Conservation (phyloP, 2,329 filamentous ascomycete species). For the Dactylellina cionopaga region DNA sequence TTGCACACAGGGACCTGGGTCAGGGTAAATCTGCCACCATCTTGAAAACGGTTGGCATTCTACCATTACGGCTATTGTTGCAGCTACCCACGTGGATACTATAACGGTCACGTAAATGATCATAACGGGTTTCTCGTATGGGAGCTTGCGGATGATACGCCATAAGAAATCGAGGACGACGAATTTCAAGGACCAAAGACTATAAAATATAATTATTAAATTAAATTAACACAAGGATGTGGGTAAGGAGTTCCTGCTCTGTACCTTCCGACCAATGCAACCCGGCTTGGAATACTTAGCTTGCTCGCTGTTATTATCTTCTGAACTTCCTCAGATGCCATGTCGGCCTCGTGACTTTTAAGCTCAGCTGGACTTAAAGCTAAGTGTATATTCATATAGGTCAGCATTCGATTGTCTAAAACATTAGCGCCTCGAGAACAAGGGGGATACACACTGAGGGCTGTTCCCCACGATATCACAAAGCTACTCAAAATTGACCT, state of each 20-base stretch:
- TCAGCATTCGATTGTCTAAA: not conserved
- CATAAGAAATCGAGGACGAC: conserved; percentile 46
- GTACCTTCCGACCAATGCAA: conserved; percentile 29
- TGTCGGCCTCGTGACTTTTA: not conserved
- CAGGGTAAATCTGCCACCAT: conserved; percentile 40
- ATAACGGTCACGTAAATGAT: conserved; percentile 3
- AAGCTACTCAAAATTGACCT: conserved; percentile 19
- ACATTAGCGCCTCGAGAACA: not conserved
- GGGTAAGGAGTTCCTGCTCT: not conserved
- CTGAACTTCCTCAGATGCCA: not conserved
- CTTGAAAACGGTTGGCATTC: conserved; percentile 27
- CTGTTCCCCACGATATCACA: conserved; percentile 19
- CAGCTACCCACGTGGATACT: conserved; percentile 13
- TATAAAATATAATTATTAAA: not conserved
- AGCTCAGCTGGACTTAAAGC: not conserved
- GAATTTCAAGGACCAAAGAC: conserved; percentile 49
- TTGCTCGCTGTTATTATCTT: conserved; percentile 17
- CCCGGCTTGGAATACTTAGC: conserved; percentile 19
- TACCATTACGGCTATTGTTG: not conserved
- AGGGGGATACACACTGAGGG: conserved; percentile 15
- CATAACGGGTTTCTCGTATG: conserved; percentile 33
- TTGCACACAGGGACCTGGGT: conserved; percentile 31
- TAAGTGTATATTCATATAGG: not conserved
- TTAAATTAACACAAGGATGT: not conserved
- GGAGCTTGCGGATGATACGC: conserved; percentile 48